These are phyloP conservation scores for Trichopus zeylanicus DNA, from an alignment of 116 monocot species.

Conservation along the genomic window DNA sequence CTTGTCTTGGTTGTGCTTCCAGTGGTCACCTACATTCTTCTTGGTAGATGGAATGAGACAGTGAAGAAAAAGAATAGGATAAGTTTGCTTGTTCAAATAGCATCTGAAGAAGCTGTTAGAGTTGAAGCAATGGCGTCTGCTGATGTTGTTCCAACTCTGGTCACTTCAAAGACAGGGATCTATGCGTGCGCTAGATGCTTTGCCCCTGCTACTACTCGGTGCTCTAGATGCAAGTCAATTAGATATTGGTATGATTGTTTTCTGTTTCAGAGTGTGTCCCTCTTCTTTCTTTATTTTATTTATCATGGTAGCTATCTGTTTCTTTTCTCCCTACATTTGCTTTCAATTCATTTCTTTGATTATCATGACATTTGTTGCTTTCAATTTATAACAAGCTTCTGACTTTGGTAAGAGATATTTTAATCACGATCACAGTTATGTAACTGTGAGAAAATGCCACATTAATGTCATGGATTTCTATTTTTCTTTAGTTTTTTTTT, in stretches of 20 bases:
- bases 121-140: conserved; percentile 38
- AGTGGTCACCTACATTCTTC: conserved; percentile 70
- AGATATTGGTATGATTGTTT: conserved; percentile 78
- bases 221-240: conserved; percentile 95
- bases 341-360: not conserved
- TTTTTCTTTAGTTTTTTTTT: too few relatives aligned
- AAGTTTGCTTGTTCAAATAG: conserved; percentile 54
- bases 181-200: conserved; percentile 77
- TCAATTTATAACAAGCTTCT: too few relatives aligned
- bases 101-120: conserved; percentile 57
- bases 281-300: not conserved
- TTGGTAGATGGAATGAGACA: conserved; percentile 76
- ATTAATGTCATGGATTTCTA: too few relatives aligned
- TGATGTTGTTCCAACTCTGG: conserved; percentile 20
- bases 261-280: not conserved
- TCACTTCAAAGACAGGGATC: conserved; percentile 17
- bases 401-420: too few relatives aligned
- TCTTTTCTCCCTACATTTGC: not conserved
- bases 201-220: conserved; percentile 79
- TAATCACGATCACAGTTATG: too few relatives aligned
- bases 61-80: conserved; percentile 56
- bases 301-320: not conserved
- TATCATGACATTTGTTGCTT: too few relatives aligned
- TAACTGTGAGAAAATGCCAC: too few relatives aligned
- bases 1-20: conserved; percentile 83